phyloP scores from a whole-genome alignment of 495 filamentous ascomycete genomes.

The Penicillium cataractarum region DNA sequence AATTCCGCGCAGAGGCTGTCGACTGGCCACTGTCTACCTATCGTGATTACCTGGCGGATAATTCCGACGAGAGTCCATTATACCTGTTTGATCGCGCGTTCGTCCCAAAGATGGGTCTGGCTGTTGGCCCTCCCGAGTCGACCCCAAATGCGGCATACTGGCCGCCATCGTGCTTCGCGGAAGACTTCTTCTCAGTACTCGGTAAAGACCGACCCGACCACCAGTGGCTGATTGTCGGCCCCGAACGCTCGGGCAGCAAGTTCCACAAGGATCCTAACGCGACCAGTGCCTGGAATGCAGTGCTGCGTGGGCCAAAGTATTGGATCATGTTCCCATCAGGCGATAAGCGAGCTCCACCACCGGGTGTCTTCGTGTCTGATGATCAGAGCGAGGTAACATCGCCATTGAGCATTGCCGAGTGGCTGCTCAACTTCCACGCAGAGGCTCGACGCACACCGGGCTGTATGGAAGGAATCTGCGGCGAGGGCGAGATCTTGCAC shows the following conservation, averaged over 20 bases:
- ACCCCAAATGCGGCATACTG: constrained; percentile 67
- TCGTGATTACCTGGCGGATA: constrained; percentile 80
- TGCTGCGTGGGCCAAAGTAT: constrained; percentile 89
- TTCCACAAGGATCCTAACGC: constrained; percentile 89
- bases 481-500: constrained; percentile 86
- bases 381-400: constrained; percentile 95
- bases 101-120: constrained; percentile 81
- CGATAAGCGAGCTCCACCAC: constrained; percentile 64
- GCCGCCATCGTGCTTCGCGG: constrained; percentile 84
- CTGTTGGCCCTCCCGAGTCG: constrained; percentile 52
- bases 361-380: constrained; percentile 88
- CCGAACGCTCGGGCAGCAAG: constrained; percentile 86
- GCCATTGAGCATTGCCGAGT: constrained; percentile 94
- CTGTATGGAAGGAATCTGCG: constrained; percentile 86
- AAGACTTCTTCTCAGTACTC: constrained; percentile 84
- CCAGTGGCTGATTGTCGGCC: constrained; percentile 93
- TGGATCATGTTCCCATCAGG: constrained; percentile 94
- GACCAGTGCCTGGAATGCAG: constrained; percentile 93
- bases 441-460: constrained; percentile 77
- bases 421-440: constrained; percentile 89
- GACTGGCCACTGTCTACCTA: constrained; percentile 87
- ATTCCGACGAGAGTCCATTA: constrained; percentile 82
- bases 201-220: constrained; percentile 81
- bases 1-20: constrained; percentile 90
- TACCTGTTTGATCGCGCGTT: constrained; percentile 92